Evolutionary conservation across 148 eudicot genomes (phyloP).

Genomic region (Drosera capensis): DNA sequence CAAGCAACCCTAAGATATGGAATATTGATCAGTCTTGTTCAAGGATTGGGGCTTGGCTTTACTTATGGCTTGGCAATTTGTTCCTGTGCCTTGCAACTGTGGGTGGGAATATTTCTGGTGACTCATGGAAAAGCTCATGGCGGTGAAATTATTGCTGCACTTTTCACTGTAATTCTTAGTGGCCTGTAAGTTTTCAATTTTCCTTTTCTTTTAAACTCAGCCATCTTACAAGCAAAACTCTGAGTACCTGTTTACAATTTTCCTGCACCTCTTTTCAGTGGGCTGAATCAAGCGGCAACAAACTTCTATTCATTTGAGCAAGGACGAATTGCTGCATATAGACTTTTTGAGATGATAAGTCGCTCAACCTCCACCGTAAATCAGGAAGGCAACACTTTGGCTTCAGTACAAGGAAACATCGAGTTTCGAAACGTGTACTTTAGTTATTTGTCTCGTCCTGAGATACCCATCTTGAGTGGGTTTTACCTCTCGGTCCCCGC

Average conservation of each 20-base stretch:
- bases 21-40: conserved; percentile 95
- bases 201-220: conserved; percentile 1
- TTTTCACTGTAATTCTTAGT: conserved; percentile 86
- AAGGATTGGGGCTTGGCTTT: conserved; percentile 98
- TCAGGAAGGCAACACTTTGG: conserved; percentile 55
- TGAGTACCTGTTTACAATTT: not conserved
- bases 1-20: conserved; percentile 97
- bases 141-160: conserved; percentile 80
- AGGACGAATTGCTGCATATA: conserved; percentile 95
- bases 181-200: conserved; percentile 65
- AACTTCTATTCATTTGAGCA: conserved; percentile 98
- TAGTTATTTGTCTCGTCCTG: conserved; percentile 92
- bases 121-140: conserved; percentile 67
- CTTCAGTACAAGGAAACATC: conserved; percentile 81
- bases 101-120: conserved; percentile 89
- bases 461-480: conserved; percentile 96
- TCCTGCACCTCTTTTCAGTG: conserved; percentile 48
- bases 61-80: conserved; percentile 98
- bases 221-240: not conserved
- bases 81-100: conserved; percentile 96
- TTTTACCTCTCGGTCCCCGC: conserved; percentile 93
- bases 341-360: conserved; percentile 96
- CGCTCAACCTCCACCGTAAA: conserved; percentile 69
- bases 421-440: conserved; percentile 98
- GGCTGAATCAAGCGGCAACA: conserved; percentile 97